Percentiles rank a stretch among this genome's conserved stretches.
phyloP scores from a whole-genome alignment of 1,284 basidiomycete genomes.

The Ganoderma resinaceum region DNA sequence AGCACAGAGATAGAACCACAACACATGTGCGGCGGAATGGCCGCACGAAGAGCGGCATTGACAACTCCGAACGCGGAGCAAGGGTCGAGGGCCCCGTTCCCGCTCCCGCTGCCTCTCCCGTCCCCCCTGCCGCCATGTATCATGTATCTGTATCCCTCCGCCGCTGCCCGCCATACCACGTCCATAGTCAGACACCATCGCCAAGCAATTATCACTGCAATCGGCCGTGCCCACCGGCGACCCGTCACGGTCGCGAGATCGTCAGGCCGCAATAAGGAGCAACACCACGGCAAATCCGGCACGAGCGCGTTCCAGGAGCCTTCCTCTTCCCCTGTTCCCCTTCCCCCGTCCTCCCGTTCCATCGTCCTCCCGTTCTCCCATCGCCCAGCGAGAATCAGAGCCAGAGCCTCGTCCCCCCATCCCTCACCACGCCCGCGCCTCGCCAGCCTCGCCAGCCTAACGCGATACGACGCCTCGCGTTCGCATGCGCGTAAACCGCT shows the following conservation, averaged over 20 bases:
- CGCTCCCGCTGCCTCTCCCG: neutral
- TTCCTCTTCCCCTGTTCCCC: neutral
- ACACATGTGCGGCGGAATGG: neutral
- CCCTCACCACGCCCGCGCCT: neutral
- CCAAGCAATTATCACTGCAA: neutral
- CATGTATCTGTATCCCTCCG: neutral
- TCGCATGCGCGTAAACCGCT: neutral
- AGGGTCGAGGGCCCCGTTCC: slow-evolving; percentile 2
- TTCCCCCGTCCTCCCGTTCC: too few species aligned
- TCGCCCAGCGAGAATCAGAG: neutral
- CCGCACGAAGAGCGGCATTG: neutral
- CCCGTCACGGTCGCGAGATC: slow-evolving; percentile 1
- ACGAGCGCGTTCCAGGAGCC: neutral
- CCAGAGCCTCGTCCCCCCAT: neutral
- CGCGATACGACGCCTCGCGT: neutral
- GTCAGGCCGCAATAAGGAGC: neutral
- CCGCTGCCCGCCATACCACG: too few species aligned
- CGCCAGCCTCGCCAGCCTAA: slow-evolving; percentile 1
- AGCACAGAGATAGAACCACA: neutral
- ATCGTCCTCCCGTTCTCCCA: neutral
- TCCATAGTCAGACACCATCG: too few species aligned
- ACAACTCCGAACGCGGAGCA: neutral
- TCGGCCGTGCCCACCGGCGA: neutral
- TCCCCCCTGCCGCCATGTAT: neutral
- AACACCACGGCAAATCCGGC: neutral